phyloP scores from a whole-genome alignment of 352 stramenopile species.

The Phytopythium aichiense region DNA sequence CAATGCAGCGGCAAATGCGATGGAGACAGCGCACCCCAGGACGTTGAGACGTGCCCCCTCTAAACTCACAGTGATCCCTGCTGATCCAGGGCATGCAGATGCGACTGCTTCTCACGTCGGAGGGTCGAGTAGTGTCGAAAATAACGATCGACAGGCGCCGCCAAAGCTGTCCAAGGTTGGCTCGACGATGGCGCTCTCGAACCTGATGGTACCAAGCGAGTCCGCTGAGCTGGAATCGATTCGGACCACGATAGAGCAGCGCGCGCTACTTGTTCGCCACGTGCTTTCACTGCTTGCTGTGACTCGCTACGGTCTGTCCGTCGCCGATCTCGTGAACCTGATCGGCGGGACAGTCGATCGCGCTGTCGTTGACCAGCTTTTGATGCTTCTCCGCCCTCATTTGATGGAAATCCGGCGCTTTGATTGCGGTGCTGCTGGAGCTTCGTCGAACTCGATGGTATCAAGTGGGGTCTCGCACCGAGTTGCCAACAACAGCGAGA shows the following conservation, averaged over 20 bases:
- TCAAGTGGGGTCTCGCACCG: conserved; percentile 6
- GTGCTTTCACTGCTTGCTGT: conserved; percentile 68
- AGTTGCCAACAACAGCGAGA: conserved; percentile 14
- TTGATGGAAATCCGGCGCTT: conserved; percentile 65
- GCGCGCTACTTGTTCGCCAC: conserved; percentile 64
- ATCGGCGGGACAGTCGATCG: conserved; percentile 46
- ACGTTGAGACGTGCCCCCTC: conserved; percentile 3
- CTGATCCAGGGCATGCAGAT: background rate
- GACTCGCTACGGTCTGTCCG: conserved; percentile 63
- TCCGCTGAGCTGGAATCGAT: conserved; percentile 48
- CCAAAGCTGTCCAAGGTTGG: background rate
- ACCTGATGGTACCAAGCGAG: background rate
- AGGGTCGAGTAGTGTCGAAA: background rate
- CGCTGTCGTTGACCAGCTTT: conserved; percentile 32
- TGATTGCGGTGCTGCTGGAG: conserved; percentile 32
- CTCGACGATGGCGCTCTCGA: background rate
- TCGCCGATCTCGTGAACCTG: conserved; percentile 56
- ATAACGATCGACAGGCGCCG: background rate
- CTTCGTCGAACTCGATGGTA: conserved; percentile 9
- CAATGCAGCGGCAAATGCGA: background rate
- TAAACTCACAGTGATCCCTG: background rate
- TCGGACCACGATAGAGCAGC: conserved; percentile 55
- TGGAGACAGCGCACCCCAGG: conserved; percentile 4
- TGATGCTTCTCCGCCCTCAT: conserved; percentile 51
- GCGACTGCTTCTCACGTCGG: background rate